Base-by-base conservation (phyloP, 768 basidiomycete species). In the Psilocybe subaeruginosa region DNA sequence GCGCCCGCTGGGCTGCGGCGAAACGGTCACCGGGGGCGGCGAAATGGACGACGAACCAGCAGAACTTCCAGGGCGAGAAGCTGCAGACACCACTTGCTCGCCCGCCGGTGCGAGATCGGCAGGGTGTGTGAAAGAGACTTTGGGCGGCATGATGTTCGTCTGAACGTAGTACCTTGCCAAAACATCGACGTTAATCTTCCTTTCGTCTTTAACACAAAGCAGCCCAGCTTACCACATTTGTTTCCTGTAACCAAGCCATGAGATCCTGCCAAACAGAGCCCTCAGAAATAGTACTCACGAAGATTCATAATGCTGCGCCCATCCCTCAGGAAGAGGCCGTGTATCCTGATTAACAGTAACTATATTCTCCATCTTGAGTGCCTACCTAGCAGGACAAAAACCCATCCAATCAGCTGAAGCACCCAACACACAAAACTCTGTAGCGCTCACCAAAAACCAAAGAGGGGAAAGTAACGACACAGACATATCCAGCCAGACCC, bases 81-180 rank as follows among this genome's bases (percentile, higher is more conserved):
- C 53, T 65, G 7, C 33, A 35, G 65, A 63, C 69, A 69, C 51
- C 63, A 16, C 49, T 43, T 47, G 56, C 49, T 43, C 52, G 19
- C 54, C 54, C 14, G 49, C 45, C 17, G 56, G 52, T 3, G 53
- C 49, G 23, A 68, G 56, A 60, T 70, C 71, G 3, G 66, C 60
- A 19, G 77, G 78, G 63, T 78, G 75, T 12, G 68, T 65, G 50
- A 75, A 75, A 11, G 75, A 72, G 27, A 77, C 68, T 35, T 72
- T 73, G 6, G 76, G 73, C 4, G 77, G 77, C 12, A 60, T 57
- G 8, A 62, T 65, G 45, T 63, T 70, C 27, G 67, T 70, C 60
- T 76, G 74, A 43, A 76, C 69, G 60, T 78, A 78, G 64, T 72
- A 78, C 74, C 73, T 75, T 37, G 9, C 23, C 4, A 47, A 62